Evolutionary conservation across 768 basidiomycete species (phyloP).

Genomic region (Mycena kentingensis): DNA sequence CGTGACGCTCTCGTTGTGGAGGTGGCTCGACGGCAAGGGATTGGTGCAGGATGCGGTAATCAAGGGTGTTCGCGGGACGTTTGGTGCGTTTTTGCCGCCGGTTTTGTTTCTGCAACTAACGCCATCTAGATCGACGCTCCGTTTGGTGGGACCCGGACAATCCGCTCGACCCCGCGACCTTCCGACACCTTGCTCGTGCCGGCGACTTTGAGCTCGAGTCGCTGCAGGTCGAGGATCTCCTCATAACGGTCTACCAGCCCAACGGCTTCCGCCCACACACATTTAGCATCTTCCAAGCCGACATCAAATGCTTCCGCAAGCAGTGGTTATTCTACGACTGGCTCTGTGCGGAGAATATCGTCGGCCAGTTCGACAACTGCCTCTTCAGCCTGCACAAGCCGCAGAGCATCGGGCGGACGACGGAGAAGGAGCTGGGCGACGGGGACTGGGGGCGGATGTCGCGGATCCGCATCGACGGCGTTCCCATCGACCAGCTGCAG

Average conservation of each 20-base stretch:
- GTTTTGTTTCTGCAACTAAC: conserved; percentile 1
- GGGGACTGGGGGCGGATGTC: conserved; percentile 90
- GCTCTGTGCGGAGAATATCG: conserved; percentile 90
- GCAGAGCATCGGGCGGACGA: conserved; percentile 91
- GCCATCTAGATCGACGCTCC: conserved; percentile 75
- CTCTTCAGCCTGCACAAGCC: conserved; percentile 94
- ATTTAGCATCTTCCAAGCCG: conserved; percentile 91
- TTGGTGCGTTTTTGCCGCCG: conserved; percentile 57
- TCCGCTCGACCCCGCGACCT: conserved; percentile 77
- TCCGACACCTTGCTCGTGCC: conserved; percentile 68
- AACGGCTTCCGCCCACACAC: conserved; percentile 90
- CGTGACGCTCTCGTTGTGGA: conserved; percentile 85
- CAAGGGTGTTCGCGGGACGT: conserved; percentile 89
- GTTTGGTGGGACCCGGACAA: conserved; percentile 85
- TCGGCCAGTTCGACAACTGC: conserved; percentile 98
- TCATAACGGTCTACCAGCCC: conserved; percentile 94
- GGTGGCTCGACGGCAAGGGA: conserved; percentile 96
- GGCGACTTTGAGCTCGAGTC: conserved; percentile 94
- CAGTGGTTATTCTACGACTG: conserved; percentile 97
- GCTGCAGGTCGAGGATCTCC: conserved; percentile 87
- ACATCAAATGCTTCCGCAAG: conserved; percentile 80
- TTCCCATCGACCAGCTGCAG: conserved; percentile 94
- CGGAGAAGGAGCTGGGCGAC: conserved; percentile 80
- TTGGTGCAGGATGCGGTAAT: conserved; percentile 88
- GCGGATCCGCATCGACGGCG: conserved; percentile 93